Conservation (phyloP, 306 rosid species). For the Styphnolobium japonicum region DNA sequence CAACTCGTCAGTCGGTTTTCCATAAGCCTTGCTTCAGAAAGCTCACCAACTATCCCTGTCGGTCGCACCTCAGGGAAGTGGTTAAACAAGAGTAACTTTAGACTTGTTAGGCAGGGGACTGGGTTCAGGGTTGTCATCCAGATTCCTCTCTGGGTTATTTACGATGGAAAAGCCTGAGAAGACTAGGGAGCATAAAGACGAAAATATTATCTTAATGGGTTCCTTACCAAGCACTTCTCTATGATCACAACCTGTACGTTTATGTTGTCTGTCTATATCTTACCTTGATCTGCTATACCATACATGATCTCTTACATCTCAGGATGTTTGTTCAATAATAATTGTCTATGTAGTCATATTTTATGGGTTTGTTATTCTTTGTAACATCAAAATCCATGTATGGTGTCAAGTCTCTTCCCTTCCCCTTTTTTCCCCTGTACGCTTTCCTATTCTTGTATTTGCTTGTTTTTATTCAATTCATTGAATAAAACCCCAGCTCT, state of each 20-base stretch:
- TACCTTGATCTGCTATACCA: conserved; percentile 23
- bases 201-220: conserved; percentile 80
- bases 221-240: conserved; percentile 71
- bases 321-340: conserved; percentile 32
- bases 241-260: conserved; percentile 29
- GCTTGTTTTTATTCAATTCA: background rate
- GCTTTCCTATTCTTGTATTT: background rate
- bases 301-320: conserved; percentile 10
- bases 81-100: conserved; percentile 45
- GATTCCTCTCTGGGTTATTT: conserved; percentile 70
- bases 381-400: conserved; percentile 20
- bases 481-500: background rate
- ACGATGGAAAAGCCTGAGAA: conserved; percentile 46
- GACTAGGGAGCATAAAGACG: conserved; percentile 49
- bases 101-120: conserved; percentile 56
- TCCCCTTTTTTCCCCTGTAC: background rate
- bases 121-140: conserved; percentile 45
- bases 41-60: conserved; percentile 67
- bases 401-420: background rate
- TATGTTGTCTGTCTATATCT: conserved; percentile 15
- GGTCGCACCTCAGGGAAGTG: conserved; percentile 42
- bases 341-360: conserved; percentile 8
- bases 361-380: conserved; percentile 35
- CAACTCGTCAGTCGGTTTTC: conserved; percentile 67
- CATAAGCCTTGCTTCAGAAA: conserved; percentile 78